Evolutionary conservation across 192 early-diverging fungal genomes (phyloP).

Genomic region (Linderina pennispora): DNA sequence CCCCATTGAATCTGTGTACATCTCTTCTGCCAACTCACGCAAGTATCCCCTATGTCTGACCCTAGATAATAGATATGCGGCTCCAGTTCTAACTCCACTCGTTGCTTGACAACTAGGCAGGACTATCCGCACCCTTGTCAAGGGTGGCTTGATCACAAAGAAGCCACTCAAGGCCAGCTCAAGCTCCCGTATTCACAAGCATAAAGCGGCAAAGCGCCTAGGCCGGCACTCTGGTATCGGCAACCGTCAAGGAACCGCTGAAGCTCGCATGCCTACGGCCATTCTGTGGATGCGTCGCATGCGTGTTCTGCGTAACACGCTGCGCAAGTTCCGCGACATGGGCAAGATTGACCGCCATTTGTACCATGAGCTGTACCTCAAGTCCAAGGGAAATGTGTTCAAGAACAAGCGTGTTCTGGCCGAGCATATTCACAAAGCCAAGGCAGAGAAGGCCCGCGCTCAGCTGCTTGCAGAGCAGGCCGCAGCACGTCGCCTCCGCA

Average conservation of each 20-base stretch:
- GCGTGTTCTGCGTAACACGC: slow-evolving; percentile 90
- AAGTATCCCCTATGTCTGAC: too few relatives aligned
- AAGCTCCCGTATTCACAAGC: slow-evolving; percentile 88
- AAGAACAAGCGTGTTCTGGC: slow-evolving; percentile 99
- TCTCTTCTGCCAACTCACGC: slow-evolving; percentile 97
- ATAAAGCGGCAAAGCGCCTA: slow-evolving; percentile 88
- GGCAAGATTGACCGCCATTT: slow-evolving; percentile 98
- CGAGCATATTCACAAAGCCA: slow-evolving; percentile 99
- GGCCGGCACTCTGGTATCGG: slow-evolving; percentile 94
- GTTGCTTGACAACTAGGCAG: too few relatives aligned
- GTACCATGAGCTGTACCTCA: slow-evolving; percentile 96
- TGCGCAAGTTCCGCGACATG: slow-evolving; percentile 95
- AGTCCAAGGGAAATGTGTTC: slow-evolving; percentile 99
- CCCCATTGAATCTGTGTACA: slow-evolving; percentile 91
- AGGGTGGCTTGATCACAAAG: slow-evolving; percentile 94
- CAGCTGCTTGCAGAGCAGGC: slow-evolving; percentile 94
- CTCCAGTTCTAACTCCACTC: too few relatives aligned
- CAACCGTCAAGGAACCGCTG: slow-evolving; percentile 91
- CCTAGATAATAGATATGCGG: too few relatives aligned
- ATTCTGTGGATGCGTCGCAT: slow-evolving; percentile 98
- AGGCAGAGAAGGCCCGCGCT: slow-evolving; percentile 94
- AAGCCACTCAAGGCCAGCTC: slow-evolving; percentile 85
- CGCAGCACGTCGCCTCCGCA: slow-evolving; percentile 93
- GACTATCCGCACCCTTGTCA: slow-evolving; percentile 95
- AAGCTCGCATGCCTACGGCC: slow-evolving; percentile 94